A percentile compares a stretch with the other conserved stretches of the same genome.
Conservation (phyloP, 495 filamentous ascomycete genomes). For the Tricharina praecox region DNA sequence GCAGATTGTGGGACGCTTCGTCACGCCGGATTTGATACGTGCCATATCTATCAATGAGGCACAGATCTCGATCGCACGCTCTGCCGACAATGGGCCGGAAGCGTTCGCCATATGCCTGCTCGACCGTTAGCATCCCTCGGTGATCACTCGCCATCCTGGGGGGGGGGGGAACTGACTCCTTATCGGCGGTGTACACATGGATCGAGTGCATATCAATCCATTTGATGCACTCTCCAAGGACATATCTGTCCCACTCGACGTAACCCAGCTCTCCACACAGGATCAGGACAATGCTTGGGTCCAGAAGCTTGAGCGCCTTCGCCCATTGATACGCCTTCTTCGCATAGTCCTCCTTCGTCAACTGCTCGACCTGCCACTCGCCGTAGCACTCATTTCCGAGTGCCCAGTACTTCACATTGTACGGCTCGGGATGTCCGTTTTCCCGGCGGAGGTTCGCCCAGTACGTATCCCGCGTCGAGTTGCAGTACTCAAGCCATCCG, state of each 20-base stretch:
- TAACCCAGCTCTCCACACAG: slow-evolving; percentile 56
- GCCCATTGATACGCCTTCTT: slow-evolving; percentile 65
- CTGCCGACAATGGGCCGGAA: slow-evolving; percentile 50
- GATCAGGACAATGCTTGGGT: slow-evolving; percentile 47
- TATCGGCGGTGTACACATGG: slow-evolving; percentile 49
- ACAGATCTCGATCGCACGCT: slow-evolving; percentile 57
- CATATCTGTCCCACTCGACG: slow-evolving; percentile 46
- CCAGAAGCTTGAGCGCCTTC: slow-evolving; percentile 60
- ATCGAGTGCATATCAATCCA: slow-evolving; percentile 51
- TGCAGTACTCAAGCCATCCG: slow-evolving; percentile 71
- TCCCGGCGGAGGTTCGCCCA: slow-evolving; percentile 60
- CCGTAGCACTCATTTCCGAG: slow-evolving; percentile 59
- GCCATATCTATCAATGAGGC: slow-evolving; percentile 55
- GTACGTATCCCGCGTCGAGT: slow-evolving; percentile 51
- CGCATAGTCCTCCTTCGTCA: slow-evolving; percentile 58
- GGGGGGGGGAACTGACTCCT: slow-evolving; percentile 20
- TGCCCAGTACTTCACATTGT: slow-evolving; percentile 45
- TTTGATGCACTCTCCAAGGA: slow-evolving; percentile 49
- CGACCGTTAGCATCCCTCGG: background rate
- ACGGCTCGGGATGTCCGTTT: slow-evolving; percentile 55
- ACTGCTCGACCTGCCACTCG: slow-evolving; percentile 64
- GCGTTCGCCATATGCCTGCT: slow-evolving; percentile 40
- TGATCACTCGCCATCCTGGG: background rate
- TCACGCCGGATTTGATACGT: slow-evolving; percentile 44
- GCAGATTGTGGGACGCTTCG: slow-evolving; percentile 49